These are phyloP conservation scores for Amanita molliuscula DNA, from an alignment of 768 basidiomycete species.

Conservation along the genomic window DNA sequence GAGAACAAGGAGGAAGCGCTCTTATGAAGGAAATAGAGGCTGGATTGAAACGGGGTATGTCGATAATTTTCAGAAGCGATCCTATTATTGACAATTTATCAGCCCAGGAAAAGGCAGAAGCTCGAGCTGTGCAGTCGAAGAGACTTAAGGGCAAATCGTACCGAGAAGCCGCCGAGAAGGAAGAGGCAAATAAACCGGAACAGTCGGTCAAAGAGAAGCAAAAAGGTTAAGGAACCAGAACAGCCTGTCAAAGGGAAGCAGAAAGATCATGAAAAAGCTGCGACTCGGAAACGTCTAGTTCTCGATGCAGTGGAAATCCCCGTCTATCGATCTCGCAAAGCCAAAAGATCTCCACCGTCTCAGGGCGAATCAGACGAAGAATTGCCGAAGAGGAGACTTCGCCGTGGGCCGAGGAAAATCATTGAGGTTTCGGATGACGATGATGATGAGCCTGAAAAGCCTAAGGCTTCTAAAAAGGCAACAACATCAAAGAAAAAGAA, in stretches of 20 bases:
- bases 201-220: not conserved
- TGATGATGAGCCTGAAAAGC: constrained; percentile 16
- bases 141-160: constrained; percentile 71
- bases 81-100: constrained; percentile 8
- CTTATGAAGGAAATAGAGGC: constrained; percentile 59
- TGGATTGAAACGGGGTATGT: constrained; percentile 49
- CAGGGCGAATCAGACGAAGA: constrained; percentile 29
- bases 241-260: not conserved
- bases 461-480: constrained; percentile 17
- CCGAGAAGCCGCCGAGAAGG: constrained; percentile 44
- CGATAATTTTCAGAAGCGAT: not conserved
- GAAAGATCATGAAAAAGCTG: constrained; percentile 1
- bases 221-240: not conserved
- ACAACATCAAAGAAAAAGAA: constrained; percentile 15
- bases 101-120: constrained; percentile 44
- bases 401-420: constrained; percentile 28
- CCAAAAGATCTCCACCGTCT: constrained; percentile 15
- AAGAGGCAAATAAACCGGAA: constrained; percentile 14
- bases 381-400: constrained; percentile 24
- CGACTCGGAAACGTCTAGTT: constrained; percentile 7
- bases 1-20: constrained; percentile 48
- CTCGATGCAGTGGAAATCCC: constrained; percentile 50
- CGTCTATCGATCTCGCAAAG: constrained; percentile 12
- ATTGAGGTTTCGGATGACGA: constrained; percentile 49
- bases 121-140: constrained; percentile 40